phyloP scores from a whole-genome alignment of 169 alveolate genomes.

The Cryptosporidium baileyi region DNA sequence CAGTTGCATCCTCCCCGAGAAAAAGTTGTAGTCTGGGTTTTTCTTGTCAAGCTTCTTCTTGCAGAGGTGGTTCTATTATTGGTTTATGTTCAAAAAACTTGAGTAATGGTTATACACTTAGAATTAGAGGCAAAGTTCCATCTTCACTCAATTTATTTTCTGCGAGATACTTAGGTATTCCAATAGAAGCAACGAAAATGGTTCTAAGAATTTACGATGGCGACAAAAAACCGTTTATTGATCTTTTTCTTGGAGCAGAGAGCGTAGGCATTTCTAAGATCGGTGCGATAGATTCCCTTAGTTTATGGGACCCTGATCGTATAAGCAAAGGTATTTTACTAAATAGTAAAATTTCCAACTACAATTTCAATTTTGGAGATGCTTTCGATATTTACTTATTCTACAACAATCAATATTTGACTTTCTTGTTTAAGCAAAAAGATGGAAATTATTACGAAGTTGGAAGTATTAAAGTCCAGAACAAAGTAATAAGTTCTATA shows the following conservation, averaged over 20 bases:
- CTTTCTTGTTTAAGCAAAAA: slow-evolving; percentile 22
- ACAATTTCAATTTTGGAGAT: slow-evolving; percentile 5
- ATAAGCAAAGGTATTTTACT: not conserved
- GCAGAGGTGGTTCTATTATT: slow-evolving; percentile 57
- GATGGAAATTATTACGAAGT: slow-evolving; percentile 31
- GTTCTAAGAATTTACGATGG: slow-evolving; percentile 6
- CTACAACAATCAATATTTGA: not conserved
- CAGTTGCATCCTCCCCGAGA: slow-evolving; percentile 9
- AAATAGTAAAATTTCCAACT: not conserved
- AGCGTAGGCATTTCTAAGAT: not conserved
- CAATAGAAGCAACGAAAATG: slow-evolving; percentile 18
- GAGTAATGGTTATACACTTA: not conserved
- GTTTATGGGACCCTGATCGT: too few species aligned
- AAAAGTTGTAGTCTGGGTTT: slow-evolving; percentile 53
- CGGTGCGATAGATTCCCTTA: too few species aligned
- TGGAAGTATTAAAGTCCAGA: not conserved
- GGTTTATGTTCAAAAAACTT: slow-evolving; percentile 47
- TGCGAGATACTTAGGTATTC: not conserved
- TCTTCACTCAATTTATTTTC: not conserved
- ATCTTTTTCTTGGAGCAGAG: slow-evolving; percentile 2
- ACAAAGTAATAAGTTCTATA: slow-evolving; percentile 3
- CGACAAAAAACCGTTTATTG: slow-evolving; percentile 6
- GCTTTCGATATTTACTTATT: not conserved
- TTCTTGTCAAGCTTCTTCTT: slow-evolving; percentile 18
- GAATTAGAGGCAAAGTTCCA: slow-evolving; percentile 61